Conservation (phyloP, 805 yeast species). For the Lipomyces lipofer region DNA sequence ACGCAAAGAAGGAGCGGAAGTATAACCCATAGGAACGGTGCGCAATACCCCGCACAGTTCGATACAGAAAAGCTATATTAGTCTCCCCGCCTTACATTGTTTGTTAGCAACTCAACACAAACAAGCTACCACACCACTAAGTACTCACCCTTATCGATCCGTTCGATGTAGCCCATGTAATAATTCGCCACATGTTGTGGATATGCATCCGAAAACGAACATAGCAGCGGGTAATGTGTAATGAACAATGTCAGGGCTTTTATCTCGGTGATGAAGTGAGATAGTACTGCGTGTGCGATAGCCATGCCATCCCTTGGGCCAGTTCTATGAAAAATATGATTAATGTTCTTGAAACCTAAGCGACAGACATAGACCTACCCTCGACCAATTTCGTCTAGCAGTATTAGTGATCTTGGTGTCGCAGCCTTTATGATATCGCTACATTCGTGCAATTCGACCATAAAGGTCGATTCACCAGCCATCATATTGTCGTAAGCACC, state of each 20-base stretch:
- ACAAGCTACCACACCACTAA: no score
- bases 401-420: conserved; percentile 56
- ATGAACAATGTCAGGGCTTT: conserved; percentile 69
- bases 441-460: conserved; percentile 73
- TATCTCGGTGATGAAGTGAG: conserved; percentile 50
- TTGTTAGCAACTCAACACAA: no score
- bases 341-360: no score
- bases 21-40: conserved; percentile 65
- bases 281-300: conserved; percentile 71
- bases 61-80: conserved; percentile 55
- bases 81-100: conserved; percentile 40
- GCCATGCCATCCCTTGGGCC: conserved; percentile 79
- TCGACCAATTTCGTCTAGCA: conserved; percentile 75
- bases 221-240: conserved; percentile 77
- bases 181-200: conserved; percentile 52
- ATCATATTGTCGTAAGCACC: conserved; percentile 81
- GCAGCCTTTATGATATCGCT: conserved; percentile 54
- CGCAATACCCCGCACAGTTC: conserved; percentile 51
- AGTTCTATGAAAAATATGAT: conserved; percentile 39
- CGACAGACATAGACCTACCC: no score
- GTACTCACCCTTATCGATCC: conserved; percentile 40
- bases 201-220: conserved; percentile 49
- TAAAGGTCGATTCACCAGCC: conserved; percentile 78
- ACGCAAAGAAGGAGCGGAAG: no score
- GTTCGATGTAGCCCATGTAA: conserved; percentile 65